Evolutionary conservation across 1,139 yeast genomes (phyloP).

Genomic region (Candida freyschussii): DNA sequence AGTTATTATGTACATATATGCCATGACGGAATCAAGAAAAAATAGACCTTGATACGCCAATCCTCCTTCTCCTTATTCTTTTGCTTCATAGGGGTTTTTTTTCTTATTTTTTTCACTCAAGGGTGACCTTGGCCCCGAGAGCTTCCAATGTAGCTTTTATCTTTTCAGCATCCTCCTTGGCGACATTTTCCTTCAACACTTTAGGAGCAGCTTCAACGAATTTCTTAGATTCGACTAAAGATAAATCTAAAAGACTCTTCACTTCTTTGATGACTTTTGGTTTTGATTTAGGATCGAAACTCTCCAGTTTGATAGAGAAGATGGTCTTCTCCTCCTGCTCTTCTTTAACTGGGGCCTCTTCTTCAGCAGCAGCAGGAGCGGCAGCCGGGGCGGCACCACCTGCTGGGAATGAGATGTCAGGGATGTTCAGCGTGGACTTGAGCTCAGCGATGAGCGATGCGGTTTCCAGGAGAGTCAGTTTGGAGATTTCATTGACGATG

Average conservation of each 20-base stretch:
- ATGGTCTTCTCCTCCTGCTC: constrained; percentile 90
- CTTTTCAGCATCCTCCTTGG: constrained; percentile 69
- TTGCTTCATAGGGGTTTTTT: background rate
- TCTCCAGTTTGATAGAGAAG: constrained; percentile 85
- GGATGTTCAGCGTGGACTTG: constrained; percentile 81
- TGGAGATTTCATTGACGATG: constrained; percentile 88
- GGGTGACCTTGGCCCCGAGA: constrained; percentile 85
- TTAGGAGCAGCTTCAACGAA: constrained; percentile 98
- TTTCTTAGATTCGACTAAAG: constrained; percentile 95
- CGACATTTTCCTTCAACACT: constrained; percentile 58
- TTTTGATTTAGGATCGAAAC: constrained; percentile 91
- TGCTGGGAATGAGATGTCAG: constrained; percentile 88
- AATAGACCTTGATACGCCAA: background rate
- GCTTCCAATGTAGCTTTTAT: constrained; percentile 91
- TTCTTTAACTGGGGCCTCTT: constrained; percentile 72
- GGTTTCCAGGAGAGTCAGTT: constrained; percentile 86
- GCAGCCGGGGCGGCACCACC: constrained; percentile 63
- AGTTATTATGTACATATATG: too few species aligned
- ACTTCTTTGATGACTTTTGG: constrained; percentile 98
- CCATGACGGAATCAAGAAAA: too few species aligned
- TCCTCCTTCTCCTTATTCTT: background rate
- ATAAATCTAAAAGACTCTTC: constrained; percentile 83
- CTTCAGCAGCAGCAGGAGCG: constrained; percentile 68
- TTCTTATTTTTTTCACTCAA: too few species aligned
- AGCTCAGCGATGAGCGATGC: constrained; percentile 78